Base-by-base conservation (phyloP, 257 asterid genomes). In the Verbascum thapsus region DNA sequence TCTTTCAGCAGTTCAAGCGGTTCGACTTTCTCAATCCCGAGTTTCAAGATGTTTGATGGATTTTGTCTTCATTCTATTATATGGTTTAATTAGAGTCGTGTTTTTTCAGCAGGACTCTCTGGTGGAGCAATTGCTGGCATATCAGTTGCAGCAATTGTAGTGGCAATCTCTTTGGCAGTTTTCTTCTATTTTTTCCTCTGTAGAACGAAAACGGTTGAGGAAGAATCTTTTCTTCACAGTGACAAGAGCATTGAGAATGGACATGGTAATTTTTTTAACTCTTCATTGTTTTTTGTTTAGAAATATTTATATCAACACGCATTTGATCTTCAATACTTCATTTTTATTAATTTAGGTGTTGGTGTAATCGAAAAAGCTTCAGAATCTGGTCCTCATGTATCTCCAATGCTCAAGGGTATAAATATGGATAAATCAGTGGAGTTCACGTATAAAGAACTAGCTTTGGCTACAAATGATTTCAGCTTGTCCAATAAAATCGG, bases 341-440 rank as follows among this genome's bases (percentile, higher is more conserved):
- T n/a, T n/a, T n/a, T n/a, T n/a, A 22, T 49, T 4, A 55, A 12
- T 17, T 20, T 54, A 80, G 85, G 78, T 62, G 51, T 43, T 47
- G 75, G 35, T 37, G 45, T 45, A 20, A 38, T 64, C 59, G 85
- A 79, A 50, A 76, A 35, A 64, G 38, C 64, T 15, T 62, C 85
- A 18, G 86, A 78, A 71, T 58, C 76, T 0, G 78, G 91, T 38
- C 64, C 68, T 35, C 62, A 76, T 35, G 45, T 70, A 52, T 81
- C 80, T 50, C 78, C 91, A 40, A 80, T 51, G 74, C 80, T 72
- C 35, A 75, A 69, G 16, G 88, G 94, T 6, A 83, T 87, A 38
- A 82, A 85, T 1, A 90, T 90, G 76, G 95, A 85, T 75, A 87
- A 85, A 78, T 85, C 96, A 1, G 85, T 90, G 45, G 96, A 87